Evolutionary conservation across 2,329 filamentous ascomycete genomes (phyloP).

Genomic region (Ophiosphaerella narmari): DNA sequence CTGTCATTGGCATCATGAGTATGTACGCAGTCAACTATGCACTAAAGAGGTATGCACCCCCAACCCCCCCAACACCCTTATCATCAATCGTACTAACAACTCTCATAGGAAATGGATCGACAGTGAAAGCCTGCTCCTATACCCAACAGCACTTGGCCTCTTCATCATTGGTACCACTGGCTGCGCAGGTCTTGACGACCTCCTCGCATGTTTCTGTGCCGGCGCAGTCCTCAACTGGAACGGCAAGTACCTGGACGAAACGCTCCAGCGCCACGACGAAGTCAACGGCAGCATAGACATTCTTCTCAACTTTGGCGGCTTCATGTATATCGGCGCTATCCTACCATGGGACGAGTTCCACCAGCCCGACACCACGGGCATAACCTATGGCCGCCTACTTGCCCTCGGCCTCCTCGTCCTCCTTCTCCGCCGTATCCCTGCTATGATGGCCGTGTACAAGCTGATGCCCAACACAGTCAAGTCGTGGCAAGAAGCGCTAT

Average conservation of each 20-base stretch:
- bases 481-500: constrained; percentile 63
- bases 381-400: constrained; percentile 58
- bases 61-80: too few relatives aligned
- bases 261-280: constrained; percentile 62
- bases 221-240: constrained; percentile 67
- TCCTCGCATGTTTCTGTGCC: constrained; percentile 65
- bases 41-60: constrained; percentile 29
- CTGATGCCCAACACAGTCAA: constrained; percentile 59
- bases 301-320: constrained; percentile 64
- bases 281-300: constrained; percentile 64
- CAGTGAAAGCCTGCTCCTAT: constrained; percentile 59
- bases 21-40: constrained; percentile 53
- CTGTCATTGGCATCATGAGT: constrained; percentile 55
- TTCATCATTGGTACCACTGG: constrained; percentile 64
- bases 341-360: constrained; percentile 63
- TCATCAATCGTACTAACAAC: neutral
- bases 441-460: constrained; percentile 60
- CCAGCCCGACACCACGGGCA: constrained; percentile 57
- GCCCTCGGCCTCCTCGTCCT: constrained; percentile 59
- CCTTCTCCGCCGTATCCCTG: constrained; percentile 61
- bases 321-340: constrained; percentile 63
- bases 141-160: constrained; percentile 53
- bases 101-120: constrained; percentile 54
- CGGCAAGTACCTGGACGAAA: constrained; percentile 62
- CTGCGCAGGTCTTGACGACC: constrained; percentile 60